Evolutionary conservation across 148 eudicot genomes (phyloP).

Genomic region (Persicaria tinctoria): DNA sequence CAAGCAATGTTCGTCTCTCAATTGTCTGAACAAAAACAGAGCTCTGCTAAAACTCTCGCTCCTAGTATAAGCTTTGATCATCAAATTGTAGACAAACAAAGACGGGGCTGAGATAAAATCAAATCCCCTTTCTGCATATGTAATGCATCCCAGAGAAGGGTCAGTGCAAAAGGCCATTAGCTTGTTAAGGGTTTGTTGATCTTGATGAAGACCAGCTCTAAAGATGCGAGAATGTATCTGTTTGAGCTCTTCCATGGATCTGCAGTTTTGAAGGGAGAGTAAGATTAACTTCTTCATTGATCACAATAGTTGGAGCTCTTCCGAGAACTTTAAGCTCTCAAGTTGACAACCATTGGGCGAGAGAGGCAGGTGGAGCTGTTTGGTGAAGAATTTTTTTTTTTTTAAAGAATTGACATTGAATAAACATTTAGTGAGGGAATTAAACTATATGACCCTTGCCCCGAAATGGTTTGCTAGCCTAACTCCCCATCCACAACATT

Average conservation of each 20-base stretch:
- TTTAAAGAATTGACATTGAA: too few relatives aligned
- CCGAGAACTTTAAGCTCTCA: too few relatives aligned
- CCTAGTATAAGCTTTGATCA: constrained; percentile 27
- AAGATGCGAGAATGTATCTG: constrained; percentile 52
- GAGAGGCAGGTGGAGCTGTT: too few relatives aligned
- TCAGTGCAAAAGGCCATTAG: constrained; percentile 23
- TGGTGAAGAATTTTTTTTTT: too few relatives aligned
- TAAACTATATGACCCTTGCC: too few relatives aligned
- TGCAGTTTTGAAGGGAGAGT: constrained; percentile 23
- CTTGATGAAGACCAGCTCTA: constrained; percentile 35
- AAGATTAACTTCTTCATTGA: neutral
- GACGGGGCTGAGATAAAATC: constrained; percentile 18
- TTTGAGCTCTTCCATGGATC: constrained; percentile 18
- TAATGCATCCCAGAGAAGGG: constrained; percentile 12
- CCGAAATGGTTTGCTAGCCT: too few relatives aligned
- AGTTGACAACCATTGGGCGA: too few relatives aligned
- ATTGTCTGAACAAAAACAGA: constrained; percentile 17
- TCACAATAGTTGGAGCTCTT: too few relatives aligned
- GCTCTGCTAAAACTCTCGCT: constrained; percentile 11
- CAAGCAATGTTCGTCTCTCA: constrained; percentile 18
- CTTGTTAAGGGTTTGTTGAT: constrained; percentile 29
- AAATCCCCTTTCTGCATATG: constrained; percentile 22
- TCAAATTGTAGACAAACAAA: constrained; percentile 28
- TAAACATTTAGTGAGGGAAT: too few relatives aligned
- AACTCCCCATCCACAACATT: too few relatives aligned